Conservation (phyloP, 441 rosid genomes). For the Erodium chrysanthum region DNA sequence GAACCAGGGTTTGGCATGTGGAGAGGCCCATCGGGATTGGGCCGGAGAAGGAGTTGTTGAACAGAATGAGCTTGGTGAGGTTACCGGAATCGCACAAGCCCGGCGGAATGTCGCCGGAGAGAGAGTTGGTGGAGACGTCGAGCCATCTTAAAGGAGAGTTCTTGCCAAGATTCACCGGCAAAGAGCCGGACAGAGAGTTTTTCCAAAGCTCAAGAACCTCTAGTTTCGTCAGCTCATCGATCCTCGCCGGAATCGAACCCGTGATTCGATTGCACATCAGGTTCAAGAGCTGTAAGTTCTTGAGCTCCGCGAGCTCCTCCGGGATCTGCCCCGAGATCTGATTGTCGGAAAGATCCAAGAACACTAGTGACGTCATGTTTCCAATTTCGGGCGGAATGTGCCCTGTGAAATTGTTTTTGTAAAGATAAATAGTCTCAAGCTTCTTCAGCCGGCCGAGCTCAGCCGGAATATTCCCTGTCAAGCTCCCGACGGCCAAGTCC, state of each 20-base stretch:
- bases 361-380: conserved; percentile 36
- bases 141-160: conserved; percentile 52
- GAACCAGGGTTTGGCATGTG: conserved; percentile 47
- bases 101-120: conserved; percentile 55
- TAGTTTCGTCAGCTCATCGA: conserved; percentile 46
- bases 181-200: conserved; percentile 49
- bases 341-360: conserved; percentile 63
- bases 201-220: conserved; percentile 67
- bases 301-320: conserved; percentile 33
- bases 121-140: conserved; percentile 60
- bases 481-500: conserved; percentile 58
- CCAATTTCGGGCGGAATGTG: conserved; percentile 55
- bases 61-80: conserved; percentile 71
- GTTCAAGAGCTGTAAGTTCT: conserved; percentile 54
- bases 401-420: conserved; percentile 48
- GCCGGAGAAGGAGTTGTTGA: conserved; percentile 62
- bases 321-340: conserved; percentile 60
- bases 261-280: conserved; percentile 57
- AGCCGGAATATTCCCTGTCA: conserved; percentile 50
- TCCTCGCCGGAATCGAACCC: conserved; percentile 39
- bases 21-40: conserved; percentile 41
- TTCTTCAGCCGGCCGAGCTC: conserved; percentile 41
- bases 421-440: conserved; percentile 53
- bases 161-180: conserved; percentile 50
- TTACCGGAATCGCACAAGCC: conserved; percentile 49